Evolutionary conservation across 306 rosid genomes (phyloP).

Genomic region (Malus sylvestris): DNA sequence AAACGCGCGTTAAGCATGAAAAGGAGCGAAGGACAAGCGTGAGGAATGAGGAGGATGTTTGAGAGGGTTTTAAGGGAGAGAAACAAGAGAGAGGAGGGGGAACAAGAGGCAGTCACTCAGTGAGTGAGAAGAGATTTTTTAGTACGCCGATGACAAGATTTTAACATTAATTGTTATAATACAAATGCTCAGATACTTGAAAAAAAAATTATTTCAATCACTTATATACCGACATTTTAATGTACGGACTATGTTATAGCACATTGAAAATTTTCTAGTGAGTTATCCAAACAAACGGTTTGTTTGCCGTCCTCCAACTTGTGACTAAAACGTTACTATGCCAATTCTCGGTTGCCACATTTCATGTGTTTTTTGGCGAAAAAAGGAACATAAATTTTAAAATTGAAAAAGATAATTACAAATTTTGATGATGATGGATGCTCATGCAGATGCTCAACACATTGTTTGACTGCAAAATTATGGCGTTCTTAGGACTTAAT

Average conservation of each 20-base stretch:
- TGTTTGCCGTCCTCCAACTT: slow-evolving; percentile 8
- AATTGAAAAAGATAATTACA: too few species aligned
- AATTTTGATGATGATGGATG: neutral
- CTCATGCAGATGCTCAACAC: neutral
- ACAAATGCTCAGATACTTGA: fast-evolving
- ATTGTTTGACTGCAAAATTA: neutral
- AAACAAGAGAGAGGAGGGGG: neutral
- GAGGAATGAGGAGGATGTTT: slow-evolving; percentile 1
- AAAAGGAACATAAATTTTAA: too few species aligned
- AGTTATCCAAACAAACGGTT: neutral
- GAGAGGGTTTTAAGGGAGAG: neutral
- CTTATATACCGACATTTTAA: too few species aligned
- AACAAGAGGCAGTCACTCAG: neutral
- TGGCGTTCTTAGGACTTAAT: neutral
- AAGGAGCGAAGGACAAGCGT: slow-evolving; percentile 17
- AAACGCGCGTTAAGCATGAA: slow-evolving; percentile 29
- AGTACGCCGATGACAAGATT: too few species aligned
- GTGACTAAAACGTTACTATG: neutral
- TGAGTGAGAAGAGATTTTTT: too few species aligned
- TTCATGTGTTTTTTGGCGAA: neutral
- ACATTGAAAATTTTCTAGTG: too few species aligned
- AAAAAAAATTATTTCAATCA: too few species aligned
- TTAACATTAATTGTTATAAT: too few species aligned
- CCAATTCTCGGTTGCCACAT: neutral
- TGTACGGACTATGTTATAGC: fast-evolving